Evolutionary conservation across 306 rosid species (phyloP).

Genomic region (Pachyrhizus erosus): DNA sequence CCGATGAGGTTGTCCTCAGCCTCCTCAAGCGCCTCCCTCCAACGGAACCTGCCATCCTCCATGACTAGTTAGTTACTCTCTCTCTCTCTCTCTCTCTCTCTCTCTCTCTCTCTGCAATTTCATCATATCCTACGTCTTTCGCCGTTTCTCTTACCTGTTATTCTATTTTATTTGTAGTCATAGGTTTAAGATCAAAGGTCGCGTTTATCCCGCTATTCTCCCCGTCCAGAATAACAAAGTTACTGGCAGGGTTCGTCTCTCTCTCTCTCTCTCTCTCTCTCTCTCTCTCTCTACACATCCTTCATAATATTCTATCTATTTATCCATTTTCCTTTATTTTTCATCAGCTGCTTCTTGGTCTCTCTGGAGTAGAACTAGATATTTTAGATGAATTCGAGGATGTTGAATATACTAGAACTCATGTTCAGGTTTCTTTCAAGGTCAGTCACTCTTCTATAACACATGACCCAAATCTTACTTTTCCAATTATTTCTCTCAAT

Average conservation of each 20-base stretch:
- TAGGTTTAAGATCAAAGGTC: constrained; percentile 81
- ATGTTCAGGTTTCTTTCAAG: constrained; percentile 61
- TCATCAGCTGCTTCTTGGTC: constrained; percentile 71
- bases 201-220: constrained; percentile 90
- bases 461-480: too few species aligned
- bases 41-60: constrained; percentile 63
- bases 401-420: constrained; percentile 72
- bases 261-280: not conserved
- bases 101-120: not conserved
- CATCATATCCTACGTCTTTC: not conserved
- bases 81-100: constrained; percentile 28
- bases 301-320: too few species aligned
- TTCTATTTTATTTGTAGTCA: constrained; percentile 53
- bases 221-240: constrained; percentile 66
- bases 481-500: not conserved
- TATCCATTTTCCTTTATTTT: too few species aligned
- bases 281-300: too few species aligned
- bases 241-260: constrained; percentile 61
- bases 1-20: constrained; percentile 74
- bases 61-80: constrained; percentile 53
- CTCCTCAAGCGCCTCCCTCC: constrained; percentile 78
- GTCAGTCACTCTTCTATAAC: constrained; percentile 50
- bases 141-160: not conserved
- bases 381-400: constrained; percentile 83
- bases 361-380: constrained; percentile 69